These are phyloP conservation scores for Lactarius hengduanensis DNA, from an alignment of 768 basidiomycete species.

Conservation along the genomic window DNA sequence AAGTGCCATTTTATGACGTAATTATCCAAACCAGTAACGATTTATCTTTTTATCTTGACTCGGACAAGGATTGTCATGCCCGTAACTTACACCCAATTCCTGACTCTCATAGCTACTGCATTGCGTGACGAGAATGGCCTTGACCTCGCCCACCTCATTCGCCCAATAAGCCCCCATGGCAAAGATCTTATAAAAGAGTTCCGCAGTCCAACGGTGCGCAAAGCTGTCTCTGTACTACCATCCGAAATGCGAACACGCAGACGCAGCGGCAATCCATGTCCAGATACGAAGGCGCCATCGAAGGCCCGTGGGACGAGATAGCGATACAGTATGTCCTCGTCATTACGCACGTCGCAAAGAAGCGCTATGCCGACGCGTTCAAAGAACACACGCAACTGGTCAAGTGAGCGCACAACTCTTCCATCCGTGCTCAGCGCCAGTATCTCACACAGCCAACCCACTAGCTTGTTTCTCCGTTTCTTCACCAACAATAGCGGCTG, in stretches of 20 bases:
- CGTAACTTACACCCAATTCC: slow-evolving; percentile 56
- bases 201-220: slow-evolving; percentile 51
- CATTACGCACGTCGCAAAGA: slow-evolving; percentile 66
- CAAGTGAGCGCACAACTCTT: slow-evolving; percentile 50
- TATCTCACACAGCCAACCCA: slow-evolving; percentile 10
- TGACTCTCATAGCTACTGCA: slow-evolving; percentile 60
- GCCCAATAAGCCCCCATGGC: slow-evolving; percentile 73
- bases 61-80: slow-evolving; percentile 16
- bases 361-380: slow-evolving; percentile 70
- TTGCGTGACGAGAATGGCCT: slow-evolving; percentile 63
- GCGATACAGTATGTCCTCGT: slow-evolving; percentile 79
- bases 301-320: slow-evolving; percentile 83
- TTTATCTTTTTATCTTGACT: background rate
- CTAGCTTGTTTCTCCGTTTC: slow-evolving; percentile 72
- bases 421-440: background rate
- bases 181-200: slow-evolving; percentile 75
- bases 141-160: slow-evolving; percentile 69
- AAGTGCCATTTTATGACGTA: slow-evolving; percentile 57
- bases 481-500: slow-evolving; percentile 82
- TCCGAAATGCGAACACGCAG: slow-evolving; percentile 6
- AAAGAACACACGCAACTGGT: slow-evolving; percentile 76
- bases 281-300: slow-evolving; percentile 61
- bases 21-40: background rate
- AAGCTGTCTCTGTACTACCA: background rate
- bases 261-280: slow-evolving; percentile 35